Conservation (phyloP, 495 filamentous ascomycete species). For the Penicillium steckii region DNA sequence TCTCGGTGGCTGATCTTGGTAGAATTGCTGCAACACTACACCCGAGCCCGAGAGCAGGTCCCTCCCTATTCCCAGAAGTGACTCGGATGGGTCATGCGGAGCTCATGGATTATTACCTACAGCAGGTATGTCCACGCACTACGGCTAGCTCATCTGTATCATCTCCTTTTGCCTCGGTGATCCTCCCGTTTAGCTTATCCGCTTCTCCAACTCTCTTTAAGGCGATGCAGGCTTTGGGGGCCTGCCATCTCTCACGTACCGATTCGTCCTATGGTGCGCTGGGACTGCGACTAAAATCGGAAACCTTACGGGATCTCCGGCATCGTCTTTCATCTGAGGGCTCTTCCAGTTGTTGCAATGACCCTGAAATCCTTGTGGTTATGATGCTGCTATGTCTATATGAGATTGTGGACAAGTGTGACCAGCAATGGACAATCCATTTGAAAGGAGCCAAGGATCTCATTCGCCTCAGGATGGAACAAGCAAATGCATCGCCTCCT, state of each 20-base stretch:
- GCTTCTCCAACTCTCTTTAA: slow-evolving; percentile 38
- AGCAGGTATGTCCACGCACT: slow-evolving; percentile 43
- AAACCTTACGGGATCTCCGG: slow-evolving; percentile 39
- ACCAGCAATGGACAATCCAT: slow-evolving; percentile 45
- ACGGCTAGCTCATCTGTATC: slow-evolving; percentile 33
- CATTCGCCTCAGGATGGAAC: slow-evolving; percentile 36
- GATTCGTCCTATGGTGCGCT: slow-evolving; percentile 29
- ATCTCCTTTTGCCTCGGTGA: slow-evolving; percentile 43
- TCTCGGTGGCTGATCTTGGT: neutral
- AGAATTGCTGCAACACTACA: neutral
- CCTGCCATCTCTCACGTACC: slow-evolving; percentile 36
- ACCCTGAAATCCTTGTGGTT: slow-evolving; percentile 40
- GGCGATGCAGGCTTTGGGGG: slow-evolving; percentile 40
- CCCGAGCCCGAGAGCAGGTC: slow-evolving; percentile 8
- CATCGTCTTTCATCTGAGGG: slow-evolving; percentile 29
- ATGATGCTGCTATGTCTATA: slow-evolving; percentile 50
- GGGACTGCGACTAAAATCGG: slow-evolving; percentile 38
- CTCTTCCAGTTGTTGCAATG: slow-evolving; percentile 18
- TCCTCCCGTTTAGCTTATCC: slow-evolving; percentile 38
- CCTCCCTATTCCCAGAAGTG: slow-evolving; percentile 32
- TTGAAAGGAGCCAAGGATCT: slow-evolving; percentile 44
- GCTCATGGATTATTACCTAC: slow-evolving; percentile 45
- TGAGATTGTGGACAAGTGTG: slow-evolving; percentile 47
- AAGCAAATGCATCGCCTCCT: slow-evolving; percentile 10
- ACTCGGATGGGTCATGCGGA: slow-evolving; percentile 25